phyloP scores from a whole-genome alignment of 345 rosid genomes.

The Acer saccharum region DNA sequence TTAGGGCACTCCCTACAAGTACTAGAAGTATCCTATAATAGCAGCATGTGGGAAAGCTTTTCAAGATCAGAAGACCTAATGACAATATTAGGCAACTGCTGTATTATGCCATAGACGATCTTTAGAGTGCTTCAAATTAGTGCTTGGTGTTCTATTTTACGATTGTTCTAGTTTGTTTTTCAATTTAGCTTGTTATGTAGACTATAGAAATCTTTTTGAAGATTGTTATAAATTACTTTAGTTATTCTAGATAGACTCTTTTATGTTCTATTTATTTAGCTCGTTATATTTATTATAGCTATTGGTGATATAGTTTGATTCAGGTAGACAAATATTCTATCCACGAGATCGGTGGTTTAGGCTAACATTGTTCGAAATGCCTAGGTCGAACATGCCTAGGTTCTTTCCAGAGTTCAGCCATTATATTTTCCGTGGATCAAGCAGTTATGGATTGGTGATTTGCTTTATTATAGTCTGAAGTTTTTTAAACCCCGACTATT shows the following conservation, averaged over 20 bases:
- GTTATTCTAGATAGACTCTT: slow-evolving; percentile 41
- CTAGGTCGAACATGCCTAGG: not conserved
- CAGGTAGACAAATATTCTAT: slow-evolving; percentile 2
- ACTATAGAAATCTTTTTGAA: slow-evolving; percentile 33
- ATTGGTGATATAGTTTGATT: not conserved
- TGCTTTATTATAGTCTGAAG: not conserved
- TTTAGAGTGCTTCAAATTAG: slow-evolving; percentile 30
- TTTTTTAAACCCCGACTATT: not conserved
- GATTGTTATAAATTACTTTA: slow-evolving; percentile 23
- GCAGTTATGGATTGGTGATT: not conserved
- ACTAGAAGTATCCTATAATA: slow-evolving; percentile 41
- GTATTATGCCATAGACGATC: slow-evolving; percentile 32
- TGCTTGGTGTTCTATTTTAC: slow-evolving; percentile 22
- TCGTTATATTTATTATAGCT: slow-evolving; percentile 5
- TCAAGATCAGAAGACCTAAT: slow-evolving; percentile 38
- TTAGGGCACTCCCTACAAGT: slow-evolving; percentile 50
- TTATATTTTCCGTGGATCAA: not conserved
- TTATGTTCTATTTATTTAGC: slow-evolving; percentile 18
- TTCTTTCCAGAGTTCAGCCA: not conserved
- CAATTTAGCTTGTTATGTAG: slow-evolving; percentile 43
- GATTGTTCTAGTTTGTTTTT: slow-evolving; percentile 27
- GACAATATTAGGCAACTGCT: slow-evolving; percentile 22
- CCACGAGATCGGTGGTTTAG: not conserved
- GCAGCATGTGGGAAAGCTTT: slow-evolving; percentile 37
- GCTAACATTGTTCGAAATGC: not conserved